Conservation (phyloP, 495 filamentous ascomycete genomes). For the Xylaria intraflava region DNA sequence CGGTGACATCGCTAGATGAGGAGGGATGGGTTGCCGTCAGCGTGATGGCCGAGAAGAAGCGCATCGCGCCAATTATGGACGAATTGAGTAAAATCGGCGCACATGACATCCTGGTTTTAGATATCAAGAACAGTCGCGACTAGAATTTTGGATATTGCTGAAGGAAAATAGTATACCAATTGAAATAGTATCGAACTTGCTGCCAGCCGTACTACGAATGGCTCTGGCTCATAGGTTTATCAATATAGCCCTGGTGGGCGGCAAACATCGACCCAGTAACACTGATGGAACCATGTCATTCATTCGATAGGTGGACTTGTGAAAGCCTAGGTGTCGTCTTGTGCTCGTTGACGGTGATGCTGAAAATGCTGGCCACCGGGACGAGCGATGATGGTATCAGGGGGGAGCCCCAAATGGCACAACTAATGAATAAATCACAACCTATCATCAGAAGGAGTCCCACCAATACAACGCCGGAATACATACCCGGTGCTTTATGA, state of each 20-base stretch:
- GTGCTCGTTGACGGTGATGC: no score
- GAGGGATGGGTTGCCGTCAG: slow-evolving; percentile 89
- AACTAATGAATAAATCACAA: no score
- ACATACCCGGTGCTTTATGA: no score
- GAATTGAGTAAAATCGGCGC: slow-evolving; percentile 73
- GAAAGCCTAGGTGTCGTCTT: no score
- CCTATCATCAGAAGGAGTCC: no score
- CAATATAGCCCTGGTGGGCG: no score
- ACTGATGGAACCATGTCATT: no score
- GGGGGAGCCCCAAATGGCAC: neutral
- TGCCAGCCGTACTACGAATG: neutral
- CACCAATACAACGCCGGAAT: neutral
- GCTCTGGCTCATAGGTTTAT: neutral
- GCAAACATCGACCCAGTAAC: no score
- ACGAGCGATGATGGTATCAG: slow-evolving; percentile 5
- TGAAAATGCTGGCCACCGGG: no score
- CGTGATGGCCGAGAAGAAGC: slow-evolving; percentile 89
- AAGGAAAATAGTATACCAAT: neutral
- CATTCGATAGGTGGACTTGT: no score
- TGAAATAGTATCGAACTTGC: neutral
- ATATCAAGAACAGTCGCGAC: slow-evolving; percentile 76
- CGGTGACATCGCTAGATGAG: slow-evolving; percentile 78
- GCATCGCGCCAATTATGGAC: slow-evolving; percentile 87
- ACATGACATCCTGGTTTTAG: slow-evolving; percentile 77
- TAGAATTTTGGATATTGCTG: neutral